Percentiles rank a stretch among this genome's conserved stretches.
Conservation (phyloP, 208 protist species). For the Trypanosoma mega region DNA sequence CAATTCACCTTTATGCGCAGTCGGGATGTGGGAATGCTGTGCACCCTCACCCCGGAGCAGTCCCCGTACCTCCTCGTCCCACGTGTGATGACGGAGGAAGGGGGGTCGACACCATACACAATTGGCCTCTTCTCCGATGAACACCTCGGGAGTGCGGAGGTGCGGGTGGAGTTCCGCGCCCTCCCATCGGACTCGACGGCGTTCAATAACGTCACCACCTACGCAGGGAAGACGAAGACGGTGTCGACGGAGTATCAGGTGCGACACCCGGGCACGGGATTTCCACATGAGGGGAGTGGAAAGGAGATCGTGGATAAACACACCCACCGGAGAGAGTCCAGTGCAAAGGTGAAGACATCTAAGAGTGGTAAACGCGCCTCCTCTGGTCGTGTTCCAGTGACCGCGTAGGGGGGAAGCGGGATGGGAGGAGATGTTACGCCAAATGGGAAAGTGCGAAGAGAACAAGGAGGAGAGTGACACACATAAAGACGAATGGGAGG, state of each 20-base stretch:
- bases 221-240: constrained; percentile 25
- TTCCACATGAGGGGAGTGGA: constrained; percentile 16
- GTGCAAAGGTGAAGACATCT: too few species aligned
- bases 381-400: too few species aligned
- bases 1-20: constrained; percentile 53
- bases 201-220: constrained; percentile 29
- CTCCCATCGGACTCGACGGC: constrained; percentile 17
- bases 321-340: too few species aligned
- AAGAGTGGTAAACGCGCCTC: too few species aligned
- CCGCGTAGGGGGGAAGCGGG: neutral
- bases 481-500: too few species aligned
- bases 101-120: constrained; percentile 15
- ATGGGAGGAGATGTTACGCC: neutral
- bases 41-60: constrained; percentile 38
- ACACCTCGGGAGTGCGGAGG: constrained; percentile 9
- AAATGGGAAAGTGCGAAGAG: too few species aligned
- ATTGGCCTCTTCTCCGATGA: constrained; percentile 21
- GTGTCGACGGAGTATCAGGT: constrained; percentile 24
- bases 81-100: constrained; percentile 31
- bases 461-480: too few species aligned
- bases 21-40: constrained; percentile 39
- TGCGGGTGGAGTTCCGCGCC: constrained; percentile 25
- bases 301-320: constrained; percentile 5
- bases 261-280: constrained; percentile 1
- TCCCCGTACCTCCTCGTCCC: constrained; percentile 66